Evolutionary conservation across 805 yeast species (phyloP).

Genomic region (Clavispora vitiphila): DNA sequence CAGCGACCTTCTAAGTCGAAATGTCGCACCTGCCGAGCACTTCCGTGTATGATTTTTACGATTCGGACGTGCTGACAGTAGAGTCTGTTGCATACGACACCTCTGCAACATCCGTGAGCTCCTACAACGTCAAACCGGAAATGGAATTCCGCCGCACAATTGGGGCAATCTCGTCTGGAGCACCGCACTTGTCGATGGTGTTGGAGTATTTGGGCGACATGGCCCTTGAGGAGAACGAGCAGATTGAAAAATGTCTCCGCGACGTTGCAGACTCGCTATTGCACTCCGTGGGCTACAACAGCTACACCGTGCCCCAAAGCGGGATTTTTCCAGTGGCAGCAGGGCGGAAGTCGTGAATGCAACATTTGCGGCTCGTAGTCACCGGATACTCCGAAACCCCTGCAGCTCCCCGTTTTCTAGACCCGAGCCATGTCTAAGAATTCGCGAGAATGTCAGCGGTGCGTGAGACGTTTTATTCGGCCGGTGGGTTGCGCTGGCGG

Average conservation of each 20-base stretch:
- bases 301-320: constrained; percentile 8
- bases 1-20: too few species aligned
- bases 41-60: neutral
- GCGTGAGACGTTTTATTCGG: too few species aligned
- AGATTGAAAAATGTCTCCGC: constrained; percentile 14
- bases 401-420: too few species aligned
- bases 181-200: constrained; percentile 11
- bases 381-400: too few species aligned
- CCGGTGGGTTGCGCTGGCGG: too few species aligned
- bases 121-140: neutral
- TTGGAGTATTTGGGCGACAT: constrained; percentile 26
- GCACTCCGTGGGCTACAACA: constrained; percentile 19
- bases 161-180: neutral
- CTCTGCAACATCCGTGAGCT: neutral
- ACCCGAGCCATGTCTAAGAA: too few species aligned
- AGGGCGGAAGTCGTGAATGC: too few species aligned
- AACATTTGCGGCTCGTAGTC: too few species aligned
- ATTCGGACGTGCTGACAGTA: too few species aligned
- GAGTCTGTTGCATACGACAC: neutral
- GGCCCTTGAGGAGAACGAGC: constrained; percentile 18
- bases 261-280: constrained; percentile 12
- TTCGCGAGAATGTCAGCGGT: too few species aligned
- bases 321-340: constrained; percentile 2
- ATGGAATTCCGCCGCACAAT: neutral
- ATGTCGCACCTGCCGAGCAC: neutral